Percentiles rank a stretch among this genome's conserved stretches.
Conservation (phyloP, 2,329 filamentous ascomycete genomes). For the Parastagonospora avenae region DNA sequence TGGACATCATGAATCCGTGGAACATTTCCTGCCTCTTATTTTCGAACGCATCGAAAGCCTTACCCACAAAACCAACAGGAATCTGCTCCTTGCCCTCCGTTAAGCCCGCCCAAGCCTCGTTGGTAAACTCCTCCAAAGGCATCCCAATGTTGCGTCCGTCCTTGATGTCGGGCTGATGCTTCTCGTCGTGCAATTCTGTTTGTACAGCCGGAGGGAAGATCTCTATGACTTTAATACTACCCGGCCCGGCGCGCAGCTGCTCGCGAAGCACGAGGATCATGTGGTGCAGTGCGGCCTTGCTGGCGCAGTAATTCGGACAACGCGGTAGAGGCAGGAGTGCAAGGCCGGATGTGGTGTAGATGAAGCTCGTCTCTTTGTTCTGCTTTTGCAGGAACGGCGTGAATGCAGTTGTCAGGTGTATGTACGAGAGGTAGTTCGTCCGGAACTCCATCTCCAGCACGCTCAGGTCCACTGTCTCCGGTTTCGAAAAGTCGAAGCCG, state of each 20-base stretch:
- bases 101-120: constrained; percentile 56
- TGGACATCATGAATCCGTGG: constrained; percentile 28
- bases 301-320: constrained; percentile 60
- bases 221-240: constrained; percentile 60
- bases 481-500: constrained; percentile 56
- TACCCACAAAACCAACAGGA: constrained; percentile 52
- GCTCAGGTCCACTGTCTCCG: constrained; percentile 53
- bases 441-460: constrained; percentile 53
- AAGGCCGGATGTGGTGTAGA: constrained; percentile 58
- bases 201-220: constrained; percentile 62
- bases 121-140: constrained; percentile 58
- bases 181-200: constrained; percentile 61
- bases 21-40: constrained; percentile 52
- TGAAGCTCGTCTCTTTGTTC: constrained; percentile 48
- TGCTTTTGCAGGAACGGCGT: constrained; percentile 56
- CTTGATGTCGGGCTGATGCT: constrained; percentile 60
- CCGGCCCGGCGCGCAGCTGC: constrained; percentile 53
- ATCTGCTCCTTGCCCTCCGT: constrained; percentile 58
- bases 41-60: constrained; percentile 55
- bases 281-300: constrained; percentile 62
- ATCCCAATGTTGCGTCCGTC: constrained; percentile 58
- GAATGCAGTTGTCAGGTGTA: constrained; percentile 57
- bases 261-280: constrained; percentile 58
- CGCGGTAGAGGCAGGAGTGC: constrained; percentile 56
- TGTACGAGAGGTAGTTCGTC: constrained; percentile 58